phyloP scores from a whole-genome alignment of 805 yeast genomes.

The Zygotorulaspora danielsina region DNA sequence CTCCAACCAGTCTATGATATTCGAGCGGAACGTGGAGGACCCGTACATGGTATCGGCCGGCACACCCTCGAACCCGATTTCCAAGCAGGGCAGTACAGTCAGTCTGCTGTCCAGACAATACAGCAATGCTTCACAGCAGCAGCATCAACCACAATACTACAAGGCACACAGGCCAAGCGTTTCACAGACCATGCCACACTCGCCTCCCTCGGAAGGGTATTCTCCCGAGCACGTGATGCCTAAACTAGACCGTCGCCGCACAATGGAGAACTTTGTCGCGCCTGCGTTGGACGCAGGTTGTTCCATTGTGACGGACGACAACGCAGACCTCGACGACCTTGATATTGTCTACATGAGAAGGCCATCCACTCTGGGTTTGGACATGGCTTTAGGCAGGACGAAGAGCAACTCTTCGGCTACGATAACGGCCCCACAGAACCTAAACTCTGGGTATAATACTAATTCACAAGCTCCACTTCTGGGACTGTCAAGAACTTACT shows the following conservation, averaged over 20 bases:
- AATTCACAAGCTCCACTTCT: slow-evolving; percentile 3
- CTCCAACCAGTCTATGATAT: slow-evolving; percentile 44
- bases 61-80: slow-evolving; percentile 7
- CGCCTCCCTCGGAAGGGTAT: slow-evolving; percentile 17
- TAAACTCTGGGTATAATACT: not conserved
- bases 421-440: slow-evolving; percentile 13
- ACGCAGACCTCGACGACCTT: slow-evolving; percentile 59
- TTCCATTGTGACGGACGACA: slow-evolving; percentile 52
- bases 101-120: slow-evolving; percentile 13
- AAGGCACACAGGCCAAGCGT: slow-evolving; percentile 1
- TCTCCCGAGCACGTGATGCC: slow-evolving; percentile 23
- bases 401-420: slow-evolving; percentile 28
- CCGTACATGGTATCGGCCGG: slow-evolving; percentile 31
- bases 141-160: slow-evolving; percentile 3
- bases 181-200: slow-evolving; percentile 11
- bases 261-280: slow-evolving; percentile 64
- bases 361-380: slow-evolving; percentile 49
- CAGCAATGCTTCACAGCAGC: slow-evolving; percentile 9
- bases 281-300: slow-evolving; percentile 80
- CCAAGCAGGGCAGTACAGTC: slow-evolving; percentile 15
- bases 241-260: slow-evolving; percentile 39
- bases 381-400: slow-evolving; percentile 39
- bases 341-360: slow-evolving; percentile 66
- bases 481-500: slow-evolving; percentile 11
- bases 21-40: slow-evolving; percentile 65